Base-by-base conservation (phyloP, 2,329 filamentous ascomycete species). In the Pochonia chlamydosporia region DNA sequence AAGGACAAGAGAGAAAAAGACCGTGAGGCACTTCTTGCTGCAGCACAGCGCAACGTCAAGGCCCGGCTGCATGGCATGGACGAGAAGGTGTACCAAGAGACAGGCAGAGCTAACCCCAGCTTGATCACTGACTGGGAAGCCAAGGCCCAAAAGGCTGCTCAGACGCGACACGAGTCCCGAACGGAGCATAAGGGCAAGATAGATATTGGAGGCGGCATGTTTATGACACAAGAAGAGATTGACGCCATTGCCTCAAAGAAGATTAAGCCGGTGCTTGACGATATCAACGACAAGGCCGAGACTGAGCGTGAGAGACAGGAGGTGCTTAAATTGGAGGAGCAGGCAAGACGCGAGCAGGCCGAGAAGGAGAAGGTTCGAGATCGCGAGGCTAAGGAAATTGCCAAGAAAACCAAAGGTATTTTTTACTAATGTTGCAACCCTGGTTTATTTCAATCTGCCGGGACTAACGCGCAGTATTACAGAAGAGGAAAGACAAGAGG, bases 1-100 rank as follows among this genome's bases (percentile, higher is more conserved):
- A 75, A 78, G 46, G 80, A 84, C 58, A 92, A 92, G 66, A 79
- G 87, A 36, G 75, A 84, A 49, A 76, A 79, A 37, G 91, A 96
- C 56, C 84, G 89, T 11, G 85, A 87, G 46, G 74, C 78, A 2
- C 71, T 97, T 1, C 72, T 96, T 53, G 85, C 85, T 9, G 82
- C 83, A 3, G 92, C 92, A 2, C 87, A 91, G 60, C 82, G 86
- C 39, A 95, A 95, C 55, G 92, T 96, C n/a, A 82, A 84, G 54
- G 82, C 83, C 18, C 81, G 80, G 36, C 78, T 96, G 54, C 81
- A 87, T 51, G 79, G 78, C 35, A 90, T 96, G 74, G 92, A 97
- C 50, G 82, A 91, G 62, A 84, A 82, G 58, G 79, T 95, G 11
- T 89, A 84, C 54, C 75, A 79, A 13, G 79, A 92, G 45, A 92